Base-by-base conservation (phyloP, 129 eudicot genomes). In the Artemisia tridentata region DNA sequence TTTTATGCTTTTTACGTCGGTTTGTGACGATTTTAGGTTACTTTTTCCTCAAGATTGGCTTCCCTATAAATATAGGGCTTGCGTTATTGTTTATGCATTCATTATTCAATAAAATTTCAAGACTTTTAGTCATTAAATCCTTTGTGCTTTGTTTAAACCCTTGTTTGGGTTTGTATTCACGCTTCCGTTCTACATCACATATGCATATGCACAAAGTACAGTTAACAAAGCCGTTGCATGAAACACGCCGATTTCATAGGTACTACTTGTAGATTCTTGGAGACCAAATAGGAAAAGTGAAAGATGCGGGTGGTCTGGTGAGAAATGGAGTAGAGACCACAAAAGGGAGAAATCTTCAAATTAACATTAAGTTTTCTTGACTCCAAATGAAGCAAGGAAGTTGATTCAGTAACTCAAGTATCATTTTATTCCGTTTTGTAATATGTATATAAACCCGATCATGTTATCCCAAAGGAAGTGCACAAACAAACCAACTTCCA, bases 361-460 rank as follows among this genome's bases (percentile, higher is more conserved):
- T 41, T 74, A 34, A 80, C 79, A 71, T 46, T 21, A 25, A 49
- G 54, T 67, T 78, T 19, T 62, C 53, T 80, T 48, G 77, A 69
- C 72, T 21, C 76, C 65, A 77, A 15, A 49, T 29, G 87, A 86
- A 86, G 91, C 85, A 82, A 86, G 81, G 91, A 80, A 86, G 86
- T 78, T 72, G 88, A 84, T 84, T 80, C 85, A 84, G 62, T 59
- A 82, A 45, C 43, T 41, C 60, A 17, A n/a, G 18, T 23, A 68
- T 15, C 68, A 63, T 85, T 86, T 86, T 86, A 80, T 86, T 82
- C 91, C 67, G 13, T 63, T 38, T 74, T 66, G 17, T 18, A 15
- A 11, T 48, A 71, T 63, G 65, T 61, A 65, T 84, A 57, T 80
- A 80, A 60, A 76, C 63, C 38, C 75, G 31, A 60, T 31, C 43